Evolutionary conservation across 371 early-diverging fungal genomes (phyloP), one percentile per base, ranked within the genome.

Genomic region (Smittium mucronatum): DNA sequence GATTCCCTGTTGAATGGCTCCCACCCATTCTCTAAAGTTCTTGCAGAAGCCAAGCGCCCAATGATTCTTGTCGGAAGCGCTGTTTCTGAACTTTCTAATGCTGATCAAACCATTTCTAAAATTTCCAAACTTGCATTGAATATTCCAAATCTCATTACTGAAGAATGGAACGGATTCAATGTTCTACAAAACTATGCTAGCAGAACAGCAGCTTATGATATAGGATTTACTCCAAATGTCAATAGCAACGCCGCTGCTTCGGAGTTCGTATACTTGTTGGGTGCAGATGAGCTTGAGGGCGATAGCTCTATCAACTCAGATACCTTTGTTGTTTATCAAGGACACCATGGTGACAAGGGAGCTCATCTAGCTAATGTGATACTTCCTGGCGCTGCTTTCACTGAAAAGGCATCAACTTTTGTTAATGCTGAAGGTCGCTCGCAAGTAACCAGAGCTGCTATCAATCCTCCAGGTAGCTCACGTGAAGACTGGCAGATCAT

Each of bases 401-500:
- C 97, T 17, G 97, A 97, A 77, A 97, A 97, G 88, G 80, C 86
- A 35, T 92, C 92, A 35, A 96, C 95, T 34, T 97, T 83, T 73
- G 89, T 95, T 72, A 96, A 94, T 85, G 94, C 95, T 28, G 97
- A 97, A 78, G 97, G 97, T 59, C 90, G 96, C 64, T 80, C 94
- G 64, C 95, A 96, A 77, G 81, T 86, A 72, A 94, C 97, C 5
- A 87, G 94, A 65, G 93, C 94, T 63, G 94, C 96, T 28, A 94
- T 96, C 31, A 85, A 89, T 65, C 88, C 93, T 66, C 94, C 95
- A 8, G 89, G 86, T 33, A 92, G 87, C 60, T 92, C 96, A 25
- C 93, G 96, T 71, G 97, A 95, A 74, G 97, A 96, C 84, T 97
- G 97, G 97, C 93, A 93, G 88, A 94, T 97, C 70, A 83, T 97